Conservation (phyloP, 805 yeast species). For the Lipomyces anomalus region DNA sequence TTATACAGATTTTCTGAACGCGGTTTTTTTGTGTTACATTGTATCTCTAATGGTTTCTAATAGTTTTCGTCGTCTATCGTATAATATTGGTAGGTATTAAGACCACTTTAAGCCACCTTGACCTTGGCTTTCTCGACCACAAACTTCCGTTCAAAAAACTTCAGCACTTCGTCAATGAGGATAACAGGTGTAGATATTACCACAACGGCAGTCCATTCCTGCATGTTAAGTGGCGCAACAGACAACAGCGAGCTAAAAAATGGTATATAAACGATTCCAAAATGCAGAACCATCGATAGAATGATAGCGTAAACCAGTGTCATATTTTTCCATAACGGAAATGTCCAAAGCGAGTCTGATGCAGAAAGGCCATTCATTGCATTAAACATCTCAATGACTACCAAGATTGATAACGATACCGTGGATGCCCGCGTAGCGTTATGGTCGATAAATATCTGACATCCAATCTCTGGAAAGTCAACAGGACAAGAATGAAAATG, state of each 20-base stretch:
- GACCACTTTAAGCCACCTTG: not conserved
- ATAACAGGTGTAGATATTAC: constrained; percentile 37
- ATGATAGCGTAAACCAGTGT: constrained; percentile 37
- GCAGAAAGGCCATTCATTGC: constrained; percentile 39
- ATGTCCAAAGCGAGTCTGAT: constrained; percentile 36
- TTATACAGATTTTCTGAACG: no score
- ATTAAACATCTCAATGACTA: constrained; percentile 40
- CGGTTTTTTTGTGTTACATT: no score
- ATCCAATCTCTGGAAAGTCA: constrained; percentile 30
- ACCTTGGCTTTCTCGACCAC: constrained; percentile 3
- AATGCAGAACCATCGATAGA: constrained; percentile 35
- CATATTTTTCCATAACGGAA: constrained; percentile 39
- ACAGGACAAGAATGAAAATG: constrained; percentile 35
- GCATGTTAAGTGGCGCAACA: constrained; percentile 33
- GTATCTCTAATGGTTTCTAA: no score
- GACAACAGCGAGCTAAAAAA: constrained; percentile 33
- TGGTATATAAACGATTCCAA: constrained; percentile 35
- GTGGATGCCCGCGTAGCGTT: constrained; percentile 35
- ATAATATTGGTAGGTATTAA: no score
- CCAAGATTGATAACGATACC: constrained; percentile 38
- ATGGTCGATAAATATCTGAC: constrained; percentile 32
- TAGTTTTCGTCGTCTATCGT: no score
- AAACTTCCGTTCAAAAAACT: constrained; percentile 32
- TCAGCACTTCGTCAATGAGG: constrained; percentile 37
- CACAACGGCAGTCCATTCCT: constrained; percentile 37